Evolutionary conservation across 2,329 filamentous ascomycete species (phyloP).

Genomic region (Botryotinia globosa): DNA sequence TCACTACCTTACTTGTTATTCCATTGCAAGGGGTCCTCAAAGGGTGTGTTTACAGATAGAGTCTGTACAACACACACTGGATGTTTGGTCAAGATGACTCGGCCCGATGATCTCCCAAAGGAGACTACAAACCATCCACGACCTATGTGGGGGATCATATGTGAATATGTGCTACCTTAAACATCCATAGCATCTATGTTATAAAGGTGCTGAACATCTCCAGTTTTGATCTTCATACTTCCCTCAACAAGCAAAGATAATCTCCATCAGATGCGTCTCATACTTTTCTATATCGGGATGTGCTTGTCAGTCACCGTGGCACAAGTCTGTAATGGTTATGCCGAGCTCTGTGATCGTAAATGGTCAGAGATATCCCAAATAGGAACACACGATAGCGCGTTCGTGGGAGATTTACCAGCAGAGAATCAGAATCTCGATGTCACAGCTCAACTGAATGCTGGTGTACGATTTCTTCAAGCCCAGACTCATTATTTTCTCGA

Average conservation of each 20-base stretch:
- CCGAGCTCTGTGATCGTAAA: constrained; percentile 64
- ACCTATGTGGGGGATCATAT: not conserved
- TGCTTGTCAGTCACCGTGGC: constrained; percentile 1
- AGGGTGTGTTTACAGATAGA: not conserved
- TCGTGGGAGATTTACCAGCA: constrained; percentile 35
- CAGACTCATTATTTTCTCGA: constrained; percentile 42
- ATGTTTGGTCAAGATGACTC: constrained; percentile 1
- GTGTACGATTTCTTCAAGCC: constrained; percentile 64
- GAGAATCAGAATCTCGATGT: constrained; percentile 59
- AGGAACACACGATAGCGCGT: constrained; percentile 60
- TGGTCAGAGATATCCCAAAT: constrained; percentile 77
- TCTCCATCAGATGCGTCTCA: constrained; percentile 5
- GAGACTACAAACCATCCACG: constrained; percentile 4
- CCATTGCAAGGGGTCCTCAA: not conserved
- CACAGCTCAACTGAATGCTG: constrained; percentile 57
- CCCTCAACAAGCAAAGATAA: not conserved
- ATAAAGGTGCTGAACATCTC: constrained; percentile 1
- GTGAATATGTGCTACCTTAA: not conserved
- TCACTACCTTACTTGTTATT: not conserved
- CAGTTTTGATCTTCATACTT: not conserved
- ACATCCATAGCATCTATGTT: not conserved
- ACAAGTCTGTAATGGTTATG: constrained; percentile 63
- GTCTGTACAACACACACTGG: not conserved
- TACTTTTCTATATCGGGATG: not conserved
- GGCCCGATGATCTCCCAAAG: constrained; percentile 7